Base-by-base conservation (phyloP, 2,329 filamentous ascomycete genomes). In the Exophiala aquamarina region DNA sequence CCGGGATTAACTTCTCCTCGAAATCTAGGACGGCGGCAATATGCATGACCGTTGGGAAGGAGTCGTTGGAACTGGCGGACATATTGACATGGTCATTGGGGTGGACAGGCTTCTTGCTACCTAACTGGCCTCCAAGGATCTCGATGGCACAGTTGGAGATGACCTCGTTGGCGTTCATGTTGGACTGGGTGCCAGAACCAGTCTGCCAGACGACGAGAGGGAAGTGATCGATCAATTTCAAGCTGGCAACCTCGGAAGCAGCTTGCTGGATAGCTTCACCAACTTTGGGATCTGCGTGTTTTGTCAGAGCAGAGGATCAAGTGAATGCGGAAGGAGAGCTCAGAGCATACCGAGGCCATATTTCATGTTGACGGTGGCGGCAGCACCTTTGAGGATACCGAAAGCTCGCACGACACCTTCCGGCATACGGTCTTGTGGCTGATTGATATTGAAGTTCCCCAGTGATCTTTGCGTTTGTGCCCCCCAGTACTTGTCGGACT, bases 151-250 rank as follows among this genome's bases (percentile, higher is more conserved):
- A 89, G 82, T 97, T 98, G 58, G 92, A 96, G 72, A 98, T 97
- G 72, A 98, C 93, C 72, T 98, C 93, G 77, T 98, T 98, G 68
- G 92, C 91, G 76, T 98, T 98, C 93, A 97, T 97, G 83, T 95
- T 97, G 70, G 91, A 96, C 78, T 97, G 93, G 21, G 93, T 97
- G 67, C 93, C 93, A 41, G 93, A 97, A 56, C 93, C 93, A 44
- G 93, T 98, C 78, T 98, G 93, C 93, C 93, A 98, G 66, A 98
- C 92, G 47, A 97, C 92, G 52, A 97, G 87, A 58, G 93, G 93
- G 76, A 98, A 97, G 78, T 97, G 92, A 71, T 96, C 91, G 64
- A 94, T 71, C 62, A 97, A 85, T 80, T 96, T 95, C 66, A 93
- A 83, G 56, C 88, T 86, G 47, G 92, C 91, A 32, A 98, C 92